Evolutionary conservation across 2,329 filamentous ascomycete species (phyloP).

Genomic region (Metarhizium rileyi): DNA sequence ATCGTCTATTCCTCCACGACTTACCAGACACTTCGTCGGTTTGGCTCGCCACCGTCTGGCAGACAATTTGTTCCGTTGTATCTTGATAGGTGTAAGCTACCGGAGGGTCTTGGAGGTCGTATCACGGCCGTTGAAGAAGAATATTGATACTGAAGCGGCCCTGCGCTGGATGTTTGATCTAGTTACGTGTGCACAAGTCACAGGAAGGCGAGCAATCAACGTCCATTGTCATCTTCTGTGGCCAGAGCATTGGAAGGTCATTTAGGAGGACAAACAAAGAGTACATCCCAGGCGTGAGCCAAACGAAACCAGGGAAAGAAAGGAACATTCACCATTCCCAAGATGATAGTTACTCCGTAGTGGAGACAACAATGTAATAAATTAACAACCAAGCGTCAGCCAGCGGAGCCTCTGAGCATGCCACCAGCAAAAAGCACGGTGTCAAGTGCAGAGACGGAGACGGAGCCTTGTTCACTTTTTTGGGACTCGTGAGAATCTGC

Average conservation of each 20-base stretch:
- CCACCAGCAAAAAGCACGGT: constrained; percentile 8
- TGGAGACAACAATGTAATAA: too few relatives aligned
- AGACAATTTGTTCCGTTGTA: constrained; percentile 29
- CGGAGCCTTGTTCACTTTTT: not conserved
- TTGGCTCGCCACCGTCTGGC: constrained; percentile 34
- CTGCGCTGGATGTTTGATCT: constrained; percentile 48
- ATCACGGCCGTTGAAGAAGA: constrained; percentile 60
- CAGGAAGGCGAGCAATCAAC: constrained; percentile 11
- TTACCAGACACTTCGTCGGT: constrained; percentile 46
- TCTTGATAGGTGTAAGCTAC: constrained; percentile 49
- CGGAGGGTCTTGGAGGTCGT: constrained; percentile 72
- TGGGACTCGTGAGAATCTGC: not conserved
- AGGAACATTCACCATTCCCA: too few relatives aligned
- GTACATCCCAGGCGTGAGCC: too few relatives aligned
- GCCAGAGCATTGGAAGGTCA: constrained; percentile 73
- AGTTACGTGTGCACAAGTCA: constrained; percentile 21
- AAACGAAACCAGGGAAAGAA: too few relatives aligned
- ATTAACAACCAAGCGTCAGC: too few relatives aligned
- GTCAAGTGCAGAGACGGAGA: constrained; percentile 4
- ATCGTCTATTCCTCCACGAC: constrained; percentile 46
- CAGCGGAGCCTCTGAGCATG: not conserved
- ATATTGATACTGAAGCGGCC: constrained; percentile 56
- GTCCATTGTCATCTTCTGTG: constrained; percentile 55
- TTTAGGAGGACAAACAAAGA: too few relatives aligned
- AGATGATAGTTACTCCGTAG: too few relatives aligned